These are phyloP conservation scores for Wallacemonas rigidus DNA, from an alignment of 208 protist genomes.

Conservation along the genomic window DNA sequence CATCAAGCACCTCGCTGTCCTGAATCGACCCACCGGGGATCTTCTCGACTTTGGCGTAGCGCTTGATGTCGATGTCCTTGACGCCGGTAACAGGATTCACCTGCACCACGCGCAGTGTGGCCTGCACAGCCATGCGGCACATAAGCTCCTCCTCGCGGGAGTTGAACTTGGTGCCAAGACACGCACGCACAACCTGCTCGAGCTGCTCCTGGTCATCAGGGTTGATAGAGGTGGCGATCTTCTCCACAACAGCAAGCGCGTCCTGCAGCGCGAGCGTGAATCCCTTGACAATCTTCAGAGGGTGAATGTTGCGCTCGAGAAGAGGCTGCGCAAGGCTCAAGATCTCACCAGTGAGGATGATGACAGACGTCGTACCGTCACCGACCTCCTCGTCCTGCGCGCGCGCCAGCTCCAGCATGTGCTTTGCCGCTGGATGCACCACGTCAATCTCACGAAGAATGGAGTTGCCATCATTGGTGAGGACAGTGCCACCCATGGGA, in stretches of 20 bases:
- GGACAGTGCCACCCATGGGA: conserved; percentile 99
- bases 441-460: conserved; percentile 99
- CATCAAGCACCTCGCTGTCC: conserved; percentile 98
- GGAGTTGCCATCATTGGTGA: conserved; percentile 99
- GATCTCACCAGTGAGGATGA: conserved; percentile 99
- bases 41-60: conserved; percentile 99
- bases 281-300: conserved; percentile 97
- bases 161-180: conserved; percentile 99
- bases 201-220: conserved; percentile 90
- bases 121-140: conserved; percentile 98
- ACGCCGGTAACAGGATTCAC: conserved; percentile 80
- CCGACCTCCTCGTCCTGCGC: conserved; percentile 99
- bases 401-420: conserved; percentile 99
- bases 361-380: conserved; percentile 99
- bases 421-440: conserved; percentile 99
- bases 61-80: conserved; percentile 99
- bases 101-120: conserved; percentile 95
- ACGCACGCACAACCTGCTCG: conserved; percentile 92
- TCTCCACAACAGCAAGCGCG: conserved; percentile 94
- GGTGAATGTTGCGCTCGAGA: conserved; percentile 98
- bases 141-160: conserved; percentile 96
- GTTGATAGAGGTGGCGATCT: conserved; percentile 94
- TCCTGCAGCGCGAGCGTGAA: conserved; percentile 97
- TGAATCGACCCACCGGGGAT: conserved; percentile 99
- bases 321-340: conserved; percentile 96